phyloP scores from a whole-genome alignment of 2,329 filamentous ascomycete species.

The Delphinella strobiligena region DNA sequence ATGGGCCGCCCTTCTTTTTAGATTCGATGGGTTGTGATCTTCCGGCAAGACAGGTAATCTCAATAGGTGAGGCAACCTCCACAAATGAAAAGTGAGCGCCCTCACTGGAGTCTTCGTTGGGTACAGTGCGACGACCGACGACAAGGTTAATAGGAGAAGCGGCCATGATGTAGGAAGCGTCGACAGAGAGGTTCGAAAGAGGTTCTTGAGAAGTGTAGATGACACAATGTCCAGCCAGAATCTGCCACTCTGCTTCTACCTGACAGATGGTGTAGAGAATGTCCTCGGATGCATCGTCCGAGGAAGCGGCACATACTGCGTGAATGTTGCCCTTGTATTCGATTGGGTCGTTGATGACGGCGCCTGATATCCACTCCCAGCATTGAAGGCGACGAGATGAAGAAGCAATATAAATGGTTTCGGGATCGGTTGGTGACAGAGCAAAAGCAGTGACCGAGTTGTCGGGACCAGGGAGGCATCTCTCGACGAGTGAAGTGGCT shows the following conservation, averaged over 20 bases:
- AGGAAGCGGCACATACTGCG: slow-evolving; percentile 13
- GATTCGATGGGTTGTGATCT: slow-evolving; percentile 24
- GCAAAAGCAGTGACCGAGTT: slow-evolving; percentile 39
- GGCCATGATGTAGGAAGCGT: slow-evolving; percentile 45
- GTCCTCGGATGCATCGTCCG: slow-evolving; percentile 20
- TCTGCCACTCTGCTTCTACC: slow-evolving; percentile 24
- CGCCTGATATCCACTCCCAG: slow-evolving; percentile 46
- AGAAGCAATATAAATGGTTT: slow-evolving; percentile 43
- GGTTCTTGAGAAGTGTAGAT: slow-evolving; percentile 24
- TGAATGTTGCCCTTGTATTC: slow-evolving; percentile 11
- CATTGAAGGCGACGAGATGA: slow-evolving; percentile 38
- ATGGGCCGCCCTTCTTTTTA: slow-evolving; percentile 21
- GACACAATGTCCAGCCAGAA: slow-evolving; percentile 24
- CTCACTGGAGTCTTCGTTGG: slow-evolving; percentile 12
- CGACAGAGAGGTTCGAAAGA: slow-evolving; percentile 29
- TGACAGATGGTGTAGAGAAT: slow-evolving; percentile 26
- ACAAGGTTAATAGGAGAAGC: slow-evolving; percentile 44
- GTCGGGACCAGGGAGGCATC: slow-evolving; percentile 50
- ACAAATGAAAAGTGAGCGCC: slow-evolving; percentile 32
- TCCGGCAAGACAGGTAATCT: slow-evolving; percentile 56
- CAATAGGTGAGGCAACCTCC: slow-evolving; percentile 45
- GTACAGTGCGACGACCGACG: slow-evolving; percentile 41
- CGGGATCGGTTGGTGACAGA: slow-evolving; percentile 37
- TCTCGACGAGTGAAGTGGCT: slow-evolving; percentile 66
- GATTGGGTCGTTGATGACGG: slow-evolving; percentile 11